These are phyloP conservation scores for Ceratopteris richardii DNA, from an alignment of 75 land plant species.

Conservation along the genomic window DNA sequence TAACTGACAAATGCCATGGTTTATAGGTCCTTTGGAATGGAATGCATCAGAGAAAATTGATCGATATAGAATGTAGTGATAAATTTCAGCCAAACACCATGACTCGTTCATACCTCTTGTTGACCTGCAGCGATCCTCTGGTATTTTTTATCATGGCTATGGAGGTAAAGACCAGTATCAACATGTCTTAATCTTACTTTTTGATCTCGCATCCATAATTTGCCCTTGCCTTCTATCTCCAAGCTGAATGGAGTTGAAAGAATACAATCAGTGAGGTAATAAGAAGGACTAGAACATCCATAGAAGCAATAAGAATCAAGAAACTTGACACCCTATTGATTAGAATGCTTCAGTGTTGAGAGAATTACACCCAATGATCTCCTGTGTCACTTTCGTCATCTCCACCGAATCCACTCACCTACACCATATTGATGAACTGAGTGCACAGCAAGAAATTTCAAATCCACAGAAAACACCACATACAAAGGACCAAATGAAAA, in stretches of 20 bases:
- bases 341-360: too few relatives aligned
- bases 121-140: slow-evolving; percentile 85
- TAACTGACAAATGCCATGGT: too few relatives aligned
- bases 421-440: background rate
- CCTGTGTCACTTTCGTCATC: slow-evolving; percentile 79
- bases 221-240: slow-evolving; percentile 87
- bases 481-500: background rate
- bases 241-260: slow-evolving; percentile 32
- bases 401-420: slow-evolving; percentile 94
- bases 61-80: too few relatives aligned
- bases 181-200: slow-evolving; percentile 76
- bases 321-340: too few relatives aligned
- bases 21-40: too few relatives aligned
- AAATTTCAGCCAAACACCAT: too few relatives aligned
- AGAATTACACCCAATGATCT: slow-evolving; percentile 72
- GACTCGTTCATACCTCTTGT: slow-evolving; percentile 89
- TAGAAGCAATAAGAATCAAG: too few relatives aligned
- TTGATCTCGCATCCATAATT: slow-evolving; percentile 81
- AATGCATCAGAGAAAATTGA: too few relatives aligned
- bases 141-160: slow-evolving; percentile 94
- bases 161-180: slow-evolving; percentile 77
- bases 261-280: background rate
- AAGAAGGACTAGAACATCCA: too few relatives aligned
- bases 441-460: background rate
- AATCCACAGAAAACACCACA: too few relatives aligned